Conservation (phyloP, 345 rosid species). For the Salix exigua region DNA sequence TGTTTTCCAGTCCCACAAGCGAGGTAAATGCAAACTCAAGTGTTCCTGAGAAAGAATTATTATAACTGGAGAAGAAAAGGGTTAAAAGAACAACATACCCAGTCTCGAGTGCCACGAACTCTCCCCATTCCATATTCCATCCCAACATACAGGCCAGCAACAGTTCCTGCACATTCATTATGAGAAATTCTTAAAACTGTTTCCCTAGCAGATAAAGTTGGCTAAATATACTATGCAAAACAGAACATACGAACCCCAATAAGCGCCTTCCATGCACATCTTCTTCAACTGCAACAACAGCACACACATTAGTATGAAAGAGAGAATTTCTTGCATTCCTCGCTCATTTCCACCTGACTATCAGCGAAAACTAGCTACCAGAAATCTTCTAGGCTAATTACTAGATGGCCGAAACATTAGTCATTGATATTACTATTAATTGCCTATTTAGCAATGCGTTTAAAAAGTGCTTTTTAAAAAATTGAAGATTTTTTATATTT, state of each 20-base stretch:
- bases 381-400: neutral
- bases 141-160: slow-evolving; percentile 72
- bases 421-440: no score
- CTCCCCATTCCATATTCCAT: slow-evolving; percentile 67
- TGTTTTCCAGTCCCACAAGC: no score
- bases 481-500: no score
- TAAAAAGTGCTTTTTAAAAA: no score
- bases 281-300: slow-evolving; percentile 64
- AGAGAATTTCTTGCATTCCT: neutral
- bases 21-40: neutral
- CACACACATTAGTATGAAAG: neutral
- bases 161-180: slow-evolving; percentile 41
- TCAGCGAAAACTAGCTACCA: neutral
- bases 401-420: no score
- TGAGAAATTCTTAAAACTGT: neutral
- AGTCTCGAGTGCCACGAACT: slow-evolving; percentile 66
- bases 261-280: slow-evolving; percentile 85
- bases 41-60: neutral
- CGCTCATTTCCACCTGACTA: neutral
- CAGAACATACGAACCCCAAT: slow-evolving; percentile 58
- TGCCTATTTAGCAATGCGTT: no score
- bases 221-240: neutral
- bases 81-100: slow-evolving; percentile 46
- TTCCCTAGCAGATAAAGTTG: neutral
- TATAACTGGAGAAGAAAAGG: neutral